Percentiles rank a stretch among this genome's conserved stretches.
Evolutionary conservation across 2,329 filamentous ascomycete species (phyloP).

Genomic region (Lecanoromycetidae sp.): DNA sequence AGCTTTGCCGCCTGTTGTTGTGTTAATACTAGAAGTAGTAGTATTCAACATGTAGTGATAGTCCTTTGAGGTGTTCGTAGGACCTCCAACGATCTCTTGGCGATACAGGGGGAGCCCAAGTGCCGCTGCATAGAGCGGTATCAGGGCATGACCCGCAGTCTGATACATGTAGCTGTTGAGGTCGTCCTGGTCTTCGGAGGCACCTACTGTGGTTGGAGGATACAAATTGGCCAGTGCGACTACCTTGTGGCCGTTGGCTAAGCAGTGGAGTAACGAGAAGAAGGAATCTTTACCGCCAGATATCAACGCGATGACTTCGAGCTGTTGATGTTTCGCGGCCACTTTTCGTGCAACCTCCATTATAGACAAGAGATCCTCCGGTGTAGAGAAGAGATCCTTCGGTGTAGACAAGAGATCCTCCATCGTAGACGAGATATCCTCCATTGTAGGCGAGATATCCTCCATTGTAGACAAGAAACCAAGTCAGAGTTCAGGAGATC

Average conservation of each 20-base stretch:
- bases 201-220: slow-evolving; percentile 34
- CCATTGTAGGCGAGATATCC: too few species aligned
- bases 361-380: too few species aligned
- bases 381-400: too few species aligned
- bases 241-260: slow-evolving; percentile 70
- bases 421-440: too few species aligned
- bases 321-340: slow-evolving; percentile 6
- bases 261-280: slow-evolving; percentile 82
- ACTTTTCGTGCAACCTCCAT: too few species aligned
- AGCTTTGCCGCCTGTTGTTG: too few species aligned
- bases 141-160: slow-evolving; percentile 78
- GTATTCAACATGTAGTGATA: slow-evolving; percentile 40
- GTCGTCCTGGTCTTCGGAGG: slow-evolving; percentile 40
- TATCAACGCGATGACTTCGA: slow-evolving; percentile 78
- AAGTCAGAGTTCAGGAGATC: too few species aligned
- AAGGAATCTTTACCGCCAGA: slow-evolving; percentile 97
- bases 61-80: slow-evolving; percentile 58
- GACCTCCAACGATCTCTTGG: slow-evolving; percentile 58
- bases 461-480: too few species aligned
- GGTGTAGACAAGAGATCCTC: too few species aligned
- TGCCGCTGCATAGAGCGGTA: slow-evolving; percentile 71
- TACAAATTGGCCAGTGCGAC: slow-evolving; percentile 84
- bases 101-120: slow-evolving; percentile 76
- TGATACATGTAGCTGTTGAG: slow-evolving; percentile 99
- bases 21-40: too few species aligned